These are phyloP conservation scores for Fistulifera solaris DNA, from an alignment of 108 stramenopile species.

Conservation along the genomic window DNA sequence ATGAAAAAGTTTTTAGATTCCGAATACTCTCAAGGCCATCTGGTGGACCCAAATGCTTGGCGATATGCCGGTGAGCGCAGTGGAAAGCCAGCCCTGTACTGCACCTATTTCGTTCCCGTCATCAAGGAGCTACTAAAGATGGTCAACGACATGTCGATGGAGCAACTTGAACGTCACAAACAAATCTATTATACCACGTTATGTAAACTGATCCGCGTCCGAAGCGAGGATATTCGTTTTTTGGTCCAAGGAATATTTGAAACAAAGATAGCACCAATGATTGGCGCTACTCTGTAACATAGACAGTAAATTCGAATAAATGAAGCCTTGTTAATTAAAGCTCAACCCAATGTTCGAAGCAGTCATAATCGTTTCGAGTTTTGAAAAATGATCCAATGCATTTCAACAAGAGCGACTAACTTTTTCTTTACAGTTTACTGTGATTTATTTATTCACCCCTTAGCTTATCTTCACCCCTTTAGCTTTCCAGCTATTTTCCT, in stretches of 20 bases:
- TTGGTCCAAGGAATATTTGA: constrained; percentile 50
- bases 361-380: too few relatives aligned
- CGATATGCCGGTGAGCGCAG: constrained; percentile 61
- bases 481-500: too few relatives aligned
- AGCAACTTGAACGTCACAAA: constrained; percentile 48
- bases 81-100: constrained; percentile 70
- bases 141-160: constrained; percentile 35
- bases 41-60: constrained; percentile 73
- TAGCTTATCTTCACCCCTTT: too few relatives aligned
- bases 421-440: too few relatives aligned
- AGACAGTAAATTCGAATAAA: too few relatives aligned
- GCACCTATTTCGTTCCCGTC: constrained; percentile 74
- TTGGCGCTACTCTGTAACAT: too few relatives aligned
- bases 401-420: too few relatives aligned
- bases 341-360: too few relatives aligned
- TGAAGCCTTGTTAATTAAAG: too few relatives aligned
- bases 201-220: constrained; percentile 55
- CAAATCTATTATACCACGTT: constrained; percentile 50
- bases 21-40: constrained; percentile 51
- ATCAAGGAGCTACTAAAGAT: constrained; percentile 55
- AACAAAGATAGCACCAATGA: constrained; percentile 49
- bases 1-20: constrained; percentile 57
- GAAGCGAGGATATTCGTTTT: constrained; percentile 71
- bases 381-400: too few relatives aligned
- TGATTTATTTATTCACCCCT: too few relatives aligned